Percentiles rank a stretch among this genome's conserved stretches.
phyloP scores from a whole-genome alignment of 1,284 basidiomycete species.

The Puccinia horiana region DNA sequence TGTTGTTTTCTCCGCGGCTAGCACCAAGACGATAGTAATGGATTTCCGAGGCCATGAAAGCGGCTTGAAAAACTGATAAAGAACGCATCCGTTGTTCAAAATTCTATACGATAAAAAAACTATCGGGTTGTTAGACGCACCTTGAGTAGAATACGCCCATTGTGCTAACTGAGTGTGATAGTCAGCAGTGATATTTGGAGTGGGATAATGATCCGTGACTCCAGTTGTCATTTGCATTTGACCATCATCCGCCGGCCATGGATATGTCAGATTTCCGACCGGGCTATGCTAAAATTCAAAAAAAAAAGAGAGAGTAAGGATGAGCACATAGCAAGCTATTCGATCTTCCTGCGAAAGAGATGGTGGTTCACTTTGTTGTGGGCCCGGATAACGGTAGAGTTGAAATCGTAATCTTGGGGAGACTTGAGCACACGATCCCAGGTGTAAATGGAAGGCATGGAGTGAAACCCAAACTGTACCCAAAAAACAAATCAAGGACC shows the following conservation, averaged over 20 bases:
- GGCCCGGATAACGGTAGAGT: constrained; percentile 66
- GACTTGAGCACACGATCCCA: constrained; percentile 67
- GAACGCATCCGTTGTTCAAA: constrained; percentile 64
- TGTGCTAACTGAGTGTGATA: constrained; percentile 43
- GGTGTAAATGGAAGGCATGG: constrained; percentile 68
- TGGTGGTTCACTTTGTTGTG: constrained; percentile 64
- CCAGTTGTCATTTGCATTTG: constrained; percentile 52
- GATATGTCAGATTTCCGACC: constrained; percentile 53
- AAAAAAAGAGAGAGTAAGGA: background rate
- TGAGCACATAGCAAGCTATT: background rate
- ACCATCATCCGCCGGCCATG: constrained; percentile 52
- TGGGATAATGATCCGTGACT: constrained; percentile 48
- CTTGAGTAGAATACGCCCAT: constrained; percentile 53
- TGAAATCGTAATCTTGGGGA: constrained; percentile 65
- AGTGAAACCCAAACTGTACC: constrained; percentile 66
- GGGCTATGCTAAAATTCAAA: constrained; percentile 51
- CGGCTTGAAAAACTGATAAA: constrained; percentile 63
- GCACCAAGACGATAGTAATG: constrained; percentile 67
- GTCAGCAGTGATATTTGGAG: constrained; percentile 43
- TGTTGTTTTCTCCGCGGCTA: constrained; percentile 66
- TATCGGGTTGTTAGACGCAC: constrained; percentile 60
- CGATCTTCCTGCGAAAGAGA: background rate
- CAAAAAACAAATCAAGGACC: background rate
- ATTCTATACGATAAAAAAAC: background rate
- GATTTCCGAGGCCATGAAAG: constrained; percentile 66